Percentiles rank a stretch among this genome's conserved stretches.
Conservation (phyloP, 495 filamentous ascomycete genomes). For the Cenococcum geophilum region DNA sequence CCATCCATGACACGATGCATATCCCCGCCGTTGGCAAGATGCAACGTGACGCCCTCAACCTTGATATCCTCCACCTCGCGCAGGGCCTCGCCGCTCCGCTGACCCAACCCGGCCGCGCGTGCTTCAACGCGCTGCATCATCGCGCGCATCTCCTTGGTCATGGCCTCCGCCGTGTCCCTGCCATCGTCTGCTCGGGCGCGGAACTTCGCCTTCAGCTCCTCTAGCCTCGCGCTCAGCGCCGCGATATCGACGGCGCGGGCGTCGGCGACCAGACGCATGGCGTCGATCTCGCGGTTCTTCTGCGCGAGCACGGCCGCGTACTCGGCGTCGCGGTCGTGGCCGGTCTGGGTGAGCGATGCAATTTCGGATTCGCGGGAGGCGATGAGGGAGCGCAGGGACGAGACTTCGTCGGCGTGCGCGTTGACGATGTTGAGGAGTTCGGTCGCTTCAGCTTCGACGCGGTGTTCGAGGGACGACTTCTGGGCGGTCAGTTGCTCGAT, state of each 20-base stretch:
- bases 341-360: slow-evolving; percentile 1
- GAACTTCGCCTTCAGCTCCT: slow-evolving; percentile 20
- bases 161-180: slow-evolving; percentile 7
- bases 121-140: slow-evolving; percentile 10
- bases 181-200: slow-evolving; percentile 3
- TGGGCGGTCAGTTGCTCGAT: slow-evolving; percentile 7
- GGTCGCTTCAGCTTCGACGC: slow-evolving; percentile 16
- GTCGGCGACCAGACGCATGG: slow-evolving; percentile 6
- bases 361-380: slow-evolving; percentile 12
- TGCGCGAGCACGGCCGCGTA: slow-evolving; percentile 9
- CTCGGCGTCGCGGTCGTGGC: slow-evolving; percentile 2
- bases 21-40: slow-evolving; percentile 10
- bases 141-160: slow-evolving; percentile 8
- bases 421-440: slow-evolving; percentile 21
- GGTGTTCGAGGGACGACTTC: slow-evolving; percentile 12
- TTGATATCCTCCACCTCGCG: slow-evolving; percentile 21
- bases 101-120: background rate
- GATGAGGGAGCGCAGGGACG: slow-evolving; percentile 1
- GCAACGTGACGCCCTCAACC: slow-evolving; percentile 19
- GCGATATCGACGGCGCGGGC: slow-evolving; percentile 12
- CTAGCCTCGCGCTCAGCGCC: slow-evolving; percentile 9
- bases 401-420: slow-evolving; percentile 3
- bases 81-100: slow-evolving; percentile 14
- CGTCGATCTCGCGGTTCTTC: slow-evolving; percentile 18
- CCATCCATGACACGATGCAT: slow-evolving; percentile 17